A percentile compares a stretch with the other conserved stretches of the same genome.
These are phyloP conservation scores for Hanseniaspora pseudoguilliermondii DNA, from an alignment of 805 yeast genomes.

Conservation along the genomic window DNA sequence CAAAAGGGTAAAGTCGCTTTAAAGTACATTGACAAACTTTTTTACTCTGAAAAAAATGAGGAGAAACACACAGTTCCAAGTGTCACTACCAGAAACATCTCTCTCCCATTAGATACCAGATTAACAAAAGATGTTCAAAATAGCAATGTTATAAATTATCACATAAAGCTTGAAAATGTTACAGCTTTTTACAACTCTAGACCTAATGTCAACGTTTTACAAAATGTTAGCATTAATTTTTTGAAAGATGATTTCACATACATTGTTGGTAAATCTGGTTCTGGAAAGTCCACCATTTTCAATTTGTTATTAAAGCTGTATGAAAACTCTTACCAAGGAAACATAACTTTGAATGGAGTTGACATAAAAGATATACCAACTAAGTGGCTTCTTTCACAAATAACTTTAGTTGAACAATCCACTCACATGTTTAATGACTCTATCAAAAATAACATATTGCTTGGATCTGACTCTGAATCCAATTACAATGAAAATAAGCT, in stretches of 20 bases:
- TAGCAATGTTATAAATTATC: slow-evolving; percentile 11
- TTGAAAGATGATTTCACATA: slow-evolving; percentile 39
- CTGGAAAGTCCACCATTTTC: slow-evolving; percentile 80
- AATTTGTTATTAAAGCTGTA: slow-evolving; percentile 53
- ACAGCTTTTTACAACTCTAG: slow-evolving; percentile 54
- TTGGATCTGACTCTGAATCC: slow-evolving; percentile 31
- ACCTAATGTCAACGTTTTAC: slow-evolving; percentile 35
- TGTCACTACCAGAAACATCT: not conserved
- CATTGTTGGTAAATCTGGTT: slow-evolving; percentile 79
- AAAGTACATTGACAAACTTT: slow-evolving; percentile 33
- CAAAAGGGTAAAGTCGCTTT: slow-evolving; percentile 67
- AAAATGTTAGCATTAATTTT: slow-evolving; percentile 36
- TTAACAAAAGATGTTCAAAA: not conserved
- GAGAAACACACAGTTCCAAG: not conserved
- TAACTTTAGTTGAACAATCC: slow-evolving; percentile 64
- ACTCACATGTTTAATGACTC: slow-evolving; percentile 54
- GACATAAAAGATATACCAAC: slow-evolving; percentile 33
- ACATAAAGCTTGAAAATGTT: slow-evolving; percentile 43
- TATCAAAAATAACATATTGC: slow-evolving; percentile 46
- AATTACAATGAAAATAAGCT: slow-evolving; percentile 20
- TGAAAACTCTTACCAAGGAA: slow-evolving; percentile 35
- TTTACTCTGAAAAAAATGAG: slow-evolving; percentile 19
- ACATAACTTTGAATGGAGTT: slow-evolving; percentile 43
- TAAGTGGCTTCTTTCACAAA: slow-evolving; percentile 45
- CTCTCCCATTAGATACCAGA: not conserved